phyloP scores from a whole-genome alignment of 768 basidiomycete genomes.

The Jaapia argillacea region DNA sequence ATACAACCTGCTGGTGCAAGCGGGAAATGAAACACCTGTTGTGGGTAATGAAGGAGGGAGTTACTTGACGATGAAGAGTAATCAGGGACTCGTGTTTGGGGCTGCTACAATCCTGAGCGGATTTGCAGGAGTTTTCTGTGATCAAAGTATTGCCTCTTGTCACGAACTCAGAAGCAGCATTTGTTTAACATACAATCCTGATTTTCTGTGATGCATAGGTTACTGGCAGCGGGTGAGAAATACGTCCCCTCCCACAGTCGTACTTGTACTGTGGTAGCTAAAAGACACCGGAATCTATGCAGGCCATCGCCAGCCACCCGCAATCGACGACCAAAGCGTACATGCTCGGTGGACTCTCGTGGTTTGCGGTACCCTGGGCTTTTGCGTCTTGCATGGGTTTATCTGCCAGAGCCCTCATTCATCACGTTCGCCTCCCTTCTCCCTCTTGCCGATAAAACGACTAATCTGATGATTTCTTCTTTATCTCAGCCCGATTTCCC shows the following conservation, averaged over 20 bases:
- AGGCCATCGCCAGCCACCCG: constrained; percentile 44
- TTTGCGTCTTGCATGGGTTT: constrained; percentile 39
- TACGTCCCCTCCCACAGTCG: background rate
- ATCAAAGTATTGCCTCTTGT: constrained; percentile 30
- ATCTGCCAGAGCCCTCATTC: constrained; percentile 26
- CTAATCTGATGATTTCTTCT: background rate
- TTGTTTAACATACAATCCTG: constrained; percentile 5
- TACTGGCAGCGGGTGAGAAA: constrained; percentile 40
- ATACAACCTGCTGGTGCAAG: constrained; percentile 39
- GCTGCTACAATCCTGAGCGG: constrained; percentile 28
- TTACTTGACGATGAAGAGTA: constrained; percentile 43
- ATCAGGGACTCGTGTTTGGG: constrained; percentile 33
- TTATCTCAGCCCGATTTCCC: constrained; percentile 41
- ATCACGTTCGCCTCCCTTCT: constrained; percentile 14
- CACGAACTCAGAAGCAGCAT: background rate
- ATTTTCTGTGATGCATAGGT: constrained; percentile 16
- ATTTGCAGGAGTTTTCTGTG: constrained; percentile 39
- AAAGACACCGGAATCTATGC: background rate
- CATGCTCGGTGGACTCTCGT: constrained; percentile 49
- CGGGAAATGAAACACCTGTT: constrained; percentile 35
- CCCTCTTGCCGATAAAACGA: background rate
- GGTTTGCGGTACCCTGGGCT: constrained; percentile 46
- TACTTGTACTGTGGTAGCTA: too few relatives aligned
- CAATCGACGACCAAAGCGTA: constrained; percentile 42
- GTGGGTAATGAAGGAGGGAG: constrained; percentile 38